Conservation (phyloP, 306 rosid genomes). For the Vigna nakashimae region DNA sequence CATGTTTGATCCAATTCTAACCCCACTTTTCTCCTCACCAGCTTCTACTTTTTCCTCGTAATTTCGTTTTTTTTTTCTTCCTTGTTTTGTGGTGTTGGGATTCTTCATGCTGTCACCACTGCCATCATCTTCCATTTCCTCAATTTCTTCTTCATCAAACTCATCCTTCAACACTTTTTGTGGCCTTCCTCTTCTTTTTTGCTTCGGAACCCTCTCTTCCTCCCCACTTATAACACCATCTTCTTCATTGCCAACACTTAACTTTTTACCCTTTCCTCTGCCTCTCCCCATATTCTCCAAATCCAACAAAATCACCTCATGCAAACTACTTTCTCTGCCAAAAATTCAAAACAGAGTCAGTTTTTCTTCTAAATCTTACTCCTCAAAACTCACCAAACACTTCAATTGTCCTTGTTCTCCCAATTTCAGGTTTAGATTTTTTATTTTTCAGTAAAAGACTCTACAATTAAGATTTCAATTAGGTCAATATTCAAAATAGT, state of each 20-base stretch:
- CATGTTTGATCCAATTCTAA: conserved; percentile 45
- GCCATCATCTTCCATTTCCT: conserved; percentile 46
- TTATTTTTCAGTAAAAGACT: not conserved
- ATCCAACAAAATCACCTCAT: conserved; percentile 42
- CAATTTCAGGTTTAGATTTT: not conserved
- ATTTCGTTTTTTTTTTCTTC: conserved; percentile 53
- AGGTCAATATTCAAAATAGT: conserved; percentile 2
- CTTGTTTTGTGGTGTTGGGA: conserved; percentile 31
- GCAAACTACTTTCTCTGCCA: conserved; percentile 52
- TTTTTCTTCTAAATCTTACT: not conserved
- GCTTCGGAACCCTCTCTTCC: conserved; percentile 49
- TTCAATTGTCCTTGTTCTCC: not conserved
- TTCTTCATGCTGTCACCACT: conserved; percentile 39
- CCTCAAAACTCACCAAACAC: not conserved
- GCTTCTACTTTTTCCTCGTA: conserved; percentile 45
- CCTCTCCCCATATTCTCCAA: conserved; percentile 59
- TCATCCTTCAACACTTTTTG: conserved; percentile 54
- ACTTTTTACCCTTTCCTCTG: conserved; percentile 60
- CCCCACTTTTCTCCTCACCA: conserved; percentile 41
- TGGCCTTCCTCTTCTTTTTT: conserved; percentile 58
- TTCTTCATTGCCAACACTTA: conserved; percentile 44
- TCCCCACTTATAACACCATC: conserved; percentile 47
- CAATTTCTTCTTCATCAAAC: conserved; percentile 49
- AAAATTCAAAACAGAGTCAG: not conserved
- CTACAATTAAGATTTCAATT: not conserved